Conservation (phyloP, 1,284 basidiomycete species). For the Ustilago cynodontis region DNA sequence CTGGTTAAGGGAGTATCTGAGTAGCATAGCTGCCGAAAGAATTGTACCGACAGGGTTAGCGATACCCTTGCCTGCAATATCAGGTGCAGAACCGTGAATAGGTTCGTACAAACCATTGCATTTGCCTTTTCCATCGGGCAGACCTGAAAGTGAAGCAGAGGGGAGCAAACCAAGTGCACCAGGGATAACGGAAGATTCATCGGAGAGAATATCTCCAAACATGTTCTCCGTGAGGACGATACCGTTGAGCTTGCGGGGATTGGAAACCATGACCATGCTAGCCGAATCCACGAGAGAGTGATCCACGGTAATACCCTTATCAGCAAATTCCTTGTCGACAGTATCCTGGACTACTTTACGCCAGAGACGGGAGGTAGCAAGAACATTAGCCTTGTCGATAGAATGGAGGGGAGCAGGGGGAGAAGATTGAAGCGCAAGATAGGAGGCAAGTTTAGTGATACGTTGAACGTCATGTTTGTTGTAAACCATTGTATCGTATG, state of each 20-base stretch:
- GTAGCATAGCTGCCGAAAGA: constrained; percentile 92
- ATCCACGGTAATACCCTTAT: constrained; percentile 62
- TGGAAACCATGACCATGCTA: constrained; percentile 93
- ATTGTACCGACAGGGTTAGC: constrained; percentile 98
- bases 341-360: constrained; percentile 74
- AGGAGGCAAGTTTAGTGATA: constrained; percentile 94
- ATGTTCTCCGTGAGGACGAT: constrained; percentile 73
- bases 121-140: constrained; percentile 80
- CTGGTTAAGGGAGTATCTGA: constrained; percentile 92
- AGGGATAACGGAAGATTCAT: constrained; percentile 96
- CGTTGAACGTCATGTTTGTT: constrained; percentile 90
- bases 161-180: constrained; percentile 96
- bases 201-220: constrained; percentile 80
- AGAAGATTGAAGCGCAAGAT: constrained; percentile 83
- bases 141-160: constrained; percentile 92
- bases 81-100: constrained; percentile 82
- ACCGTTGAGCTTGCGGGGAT: constrained; percentile 93
- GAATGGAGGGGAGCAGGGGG: constrained; percentile 92
- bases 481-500: constrained; percentile 81
- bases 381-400: constrained; percentile 98
- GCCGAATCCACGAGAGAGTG: constrained; percentile 94
- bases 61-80: constrained; percentile 93
- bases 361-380: constrained; percentile 95
- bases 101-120: constrained; percentile 92
- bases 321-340: constrained; percentile 62